A percentile compares a stretch with the other conserved stretches of the same genome.
Conservation (phyloP, 768 basidiomycete genomes). For the Hemileccinum impolitum region DNA sequence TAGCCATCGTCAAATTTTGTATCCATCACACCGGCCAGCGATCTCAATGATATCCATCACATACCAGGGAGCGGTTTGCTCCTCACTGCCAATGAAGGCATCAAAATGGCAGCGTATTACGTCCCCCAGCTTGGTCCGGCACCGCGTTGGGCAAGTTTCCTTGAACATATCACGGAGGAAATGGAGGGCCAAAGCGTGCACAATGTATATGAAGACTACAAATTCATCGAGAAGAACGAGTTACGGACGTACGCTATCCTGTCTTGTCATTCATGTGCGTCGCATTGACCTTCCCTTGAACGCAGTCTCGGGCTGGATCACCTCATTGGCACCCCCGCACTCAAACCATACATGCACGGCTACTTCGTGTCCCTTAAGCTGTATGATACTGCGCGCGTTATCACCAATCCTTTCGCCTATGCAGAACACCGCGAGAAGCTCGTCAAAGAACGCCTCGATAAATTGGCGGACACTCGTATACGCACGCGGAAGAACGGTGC, state of each 20-base stretch:
- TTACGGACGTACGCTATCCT: conserved; percentile 65
- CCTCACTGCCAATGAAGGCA: conserved; percentile 94
- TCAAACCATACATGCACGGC: conserved; percentile 99
- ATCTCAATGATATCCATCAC: conserved; percentile 90
- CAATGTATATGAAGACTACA: conserved; percentile 92
- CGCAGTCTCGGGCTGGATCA: conserved; percentile 88
- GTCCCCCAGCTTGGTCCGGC: conserved; percentile 96
- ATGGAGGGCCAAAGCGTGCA: conserved; percentile 86
- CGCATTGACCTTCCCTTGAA: background rate
- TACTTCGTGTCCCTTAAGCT: conserved; percentile 96
- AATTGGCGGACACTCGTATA: conserved; percentile 90
- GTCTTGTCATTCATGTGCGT: background rate
- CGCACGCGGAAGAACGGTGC: conserved; percentile 63
- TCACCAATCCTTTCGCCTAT: conserved; percentile 95
- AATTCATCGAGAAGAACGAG: conserved; percentile 89
- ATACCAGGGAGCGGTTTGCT: conserved; percentile 85
- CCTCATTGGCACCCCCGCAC: conserved; percentile 88
- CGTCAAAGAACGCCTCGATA: conserved; percentile 86
- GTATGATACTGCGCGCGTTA: conserved; percentile 92
- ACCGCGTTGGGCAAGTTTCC: conserved; percentile 95
- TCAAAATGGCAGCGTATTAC: conserved; percentile 92
- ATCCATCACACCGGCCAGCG: conserved; percentile 86
- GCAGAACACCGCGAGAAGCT: conserved; percentile 89
- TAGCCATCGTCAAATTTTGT: conserved; percentile 85
- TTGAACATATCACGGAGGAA: conserved; percentile 98